Evolutionary conservation across 371 early-diverging fungal genomes (phyloP), one percentile per base, ranked within the genome.

Genomic region (Ordospora pajunii): DNA sequence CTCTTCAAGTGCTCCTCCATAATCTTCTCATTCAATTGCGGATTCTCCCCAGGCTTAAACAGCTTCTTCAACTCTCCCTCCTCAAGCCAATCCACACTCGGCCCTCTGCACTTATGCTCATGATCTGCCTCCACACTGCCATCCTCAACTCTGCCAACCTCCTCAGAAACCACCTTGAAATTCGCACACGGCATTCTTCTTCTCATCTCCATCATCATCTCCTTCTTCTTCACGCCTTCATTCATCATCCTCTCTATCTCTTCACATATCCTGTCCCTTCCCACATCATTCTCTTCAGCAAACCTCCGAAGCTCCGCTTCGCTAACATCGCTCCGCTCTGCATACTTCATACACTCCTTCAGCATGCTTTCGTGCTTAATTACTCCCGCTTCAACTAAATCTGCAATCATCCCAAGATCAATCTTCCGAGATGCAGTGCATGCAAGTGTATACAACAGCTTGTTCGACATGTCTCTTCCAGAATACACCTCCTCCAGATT

Each of bases 11-110:
- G 99, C 79, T 89, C 89, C 62, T 88, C 87, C 89, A 91, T 93
- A 68, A 97, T 86, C 78, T 89, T 88, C 7, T 91, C 90, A 70
- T 89, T 90, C 83, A 94, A 90, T 87, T 97, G 98, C 51, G 90
- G 91, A 86, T 97, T 99, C 71, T 90, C 96, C 37, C 96, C 96
- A 6, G 96, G 91, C 67, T 90, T 91, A 86, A 97, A 98, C 75
- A 97, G 86, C 64, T 87, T 88, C 9, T 75, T 65, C 23, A 86
- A 58, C 73, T 81, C 82, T 12, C 86, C 86, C 53, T 78, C 79
- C 17, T 78, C 79, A 7, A 76, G 70, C 77, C 76, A 78, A 23
- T 71, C 75, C 43, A 43, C 70, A 32, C 5, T 32, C 5, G 32
- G 1, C 6, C 37, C 58, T 37, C n/a, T n/a, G 3, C 7, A 5